Evolutionary conservation across 352 stramenopile species (phyloP), one percentile per base, ranked within the genome.

Genomic region (Phytophthora rubi): DNA sequence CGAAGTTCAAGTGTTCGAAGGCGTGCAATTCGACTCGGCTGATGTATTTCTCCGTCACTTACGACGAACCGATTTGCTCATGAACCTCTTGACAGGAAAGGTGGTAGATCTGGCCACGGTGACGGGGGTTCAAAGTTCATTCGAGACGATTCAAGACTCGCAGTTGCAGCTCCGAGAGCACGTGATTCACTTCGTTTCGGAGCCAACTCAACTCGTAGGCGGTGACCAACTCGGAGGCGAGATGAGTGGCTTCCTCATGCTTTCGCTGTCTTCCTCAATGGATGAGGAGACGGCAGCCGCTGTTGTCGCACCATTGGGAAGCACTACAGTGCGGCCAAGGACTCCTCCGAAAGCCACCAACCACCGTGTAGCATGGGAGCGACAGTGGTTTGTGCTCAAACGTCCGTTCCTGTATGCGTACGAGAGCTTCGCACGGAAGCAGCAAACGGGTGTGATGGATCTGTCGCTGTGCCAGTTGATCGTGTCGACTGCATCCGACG

Each of bases 361-460:
- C 30, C 37, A 72, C 26, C 63, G 47, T 18, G 16, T 21, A 7
- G 65, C 54, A 6, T 95, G 88, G 84, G 77, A 94, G 26, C 75
- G 88, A 0, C 85, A 88, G 35, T 95, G 86, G 88, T 92, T 95
- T 45, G 88, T 95, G 26, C 67, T 95, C 49, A 90, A 92, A 54
- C 76, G 81, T 1, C 88, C 88, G 23, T 94, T 95, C 59, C 68
- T 95, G 32, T 94, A 93, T 60, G 73, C 66, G 1, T 95, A 92
- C 73, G 81, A 88, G 67, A 88, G 70, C 55, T 91, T 92, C 37
- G 83, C 83, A 0, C 72, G 78, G 15, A 89, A 93, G 45, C 79
- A 89, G 12, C 75, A 90, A 48, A 80, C 86, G 2, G 84, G 88
- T 23, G 83, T 94, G 13, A 76, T 95, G 60, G 88, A 95, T 73